Evolutionary conservation across 768 basidiomycete genomes (phyloP), one percentile per base, ranked within the genome.

Genomic region (Mycena capillaripes): DNA sequence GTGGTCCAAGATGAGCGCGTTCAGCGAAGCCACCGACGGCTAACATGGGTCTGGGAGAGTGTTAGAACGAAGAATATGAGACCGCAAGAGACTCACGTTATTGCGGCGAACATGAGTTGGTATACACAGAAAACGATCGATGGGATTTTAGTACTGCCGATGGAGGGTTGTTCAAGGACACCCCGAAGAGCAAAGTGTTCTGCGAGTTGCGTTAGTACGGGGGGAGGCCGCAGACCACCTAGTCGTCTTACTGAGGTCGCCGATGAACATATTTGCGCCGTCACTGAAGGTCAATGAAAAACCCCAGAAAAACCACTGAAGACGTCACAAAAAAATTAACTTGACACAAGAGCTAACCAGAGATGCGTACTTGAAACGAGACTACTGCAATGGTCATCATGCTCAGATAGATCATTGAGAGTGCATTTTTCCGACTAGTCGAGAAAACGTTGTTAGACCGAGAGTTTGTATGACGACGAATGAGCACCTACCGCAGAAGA

Each of bases 231-330:
- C 29, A 42, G 25, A 30, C 50, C 44, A 55, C n/a, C 30, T 25
- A 10, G 5, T 40, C 59, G 17, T 17, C 65, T 19, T 23, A 74
- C 94, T 86, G 36, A 99, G 88, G 76, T 97, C 85, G 11, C 97
- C 97, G 73, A 99, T 98, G 82, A 88, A 99, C 23, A 77, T 71
- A 73, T 82, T 86, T 4, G 86, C 95, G 0, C 87, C 89, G 3
- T 95, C 94, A 70, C 93, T 94, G 85, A 99, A 98, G 0, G 97
- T 89, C 25, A 98, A 86, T 3, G 96, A 97, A 83, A 89, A 98
- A 0, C 97, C 97, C 97, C 97, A 98, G 87, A 97, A 97, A 85
- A 95, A 97, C 96, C 96, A 97, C 93, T 96, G 73, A 19, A 70
- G 71, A 8, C 36, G 10, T 44, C 6, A 38, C 27, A 25, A 78